Conservation (phyloP, 352 stramenopile species). For the Globisporangium rhizosaccharum region DNA sequence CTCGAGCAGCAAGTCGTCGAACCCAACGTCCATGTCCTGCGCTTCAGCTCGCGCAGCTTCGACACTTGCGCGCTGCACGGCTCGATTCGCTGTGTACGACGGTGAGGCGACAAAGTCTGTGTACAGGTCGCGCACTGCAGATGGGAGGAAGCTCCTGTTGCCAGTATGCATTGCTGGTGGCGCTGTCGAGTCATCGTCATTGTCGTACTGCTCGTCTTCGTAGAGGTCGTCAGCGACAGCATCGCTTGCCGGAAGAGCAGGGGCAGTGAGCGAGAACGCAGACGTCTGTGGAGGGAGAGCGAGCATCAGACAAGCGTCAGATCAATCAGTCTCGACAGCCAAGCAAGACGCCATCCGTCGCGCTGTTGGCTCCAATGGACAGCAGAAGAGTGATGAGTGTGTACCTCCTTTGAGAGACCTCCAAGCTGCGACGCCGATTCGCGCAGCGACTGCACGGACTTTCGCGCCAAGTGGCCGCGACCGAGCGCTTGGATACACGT, state of each 20-base stretch:
- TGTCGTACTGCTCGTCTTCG: conserved; percentile 12
- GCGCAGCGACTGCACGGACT: conserved; percentile 40
- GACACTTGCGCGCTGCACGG: neutral
- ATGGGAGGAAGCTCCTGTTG: conserved; percentile 44
- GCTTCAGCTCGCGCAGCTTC: conserved; percentile 19
- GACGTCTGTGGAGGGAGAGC: conserved; percentile 17
- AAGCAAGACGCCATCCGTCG: neutral
- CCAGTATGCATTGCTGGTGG: neutral
- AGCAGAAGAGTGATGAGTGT: neutral
- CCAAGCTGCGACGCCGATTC: conserved; percentile 15
- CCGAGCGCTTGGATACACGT: conserved; percentile 68
- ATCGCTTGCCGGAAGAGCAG: neutral
- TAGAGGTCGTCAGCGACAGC: conserved; percentile 13
- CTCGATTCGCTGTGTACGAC: conserved; percentile 1
- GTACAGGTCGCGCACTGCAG: conserved; percentile 30
- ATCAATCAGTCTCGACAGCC: neutral
- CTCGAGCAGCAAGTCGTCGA: conserved; percentile 42
- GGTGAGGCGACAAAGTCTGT: conserved; percentile 9
- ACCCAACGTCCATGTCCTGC: conserved; percentile 22
- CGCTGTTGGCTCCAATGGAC: neutral
- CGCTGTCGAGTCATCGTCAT: conserved; percentile 3
- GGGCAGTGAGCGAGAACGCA: conserved; percentile 25
- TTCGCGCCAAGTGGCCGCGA: conserved; percentile 46
- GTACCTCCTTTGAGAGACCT: conserved; percentile 13
- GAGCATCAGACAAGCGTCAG: neutral